Conservation (phyloP, 192 early-diverging fungal species). For the Mortierella hygrophila region DNA sequence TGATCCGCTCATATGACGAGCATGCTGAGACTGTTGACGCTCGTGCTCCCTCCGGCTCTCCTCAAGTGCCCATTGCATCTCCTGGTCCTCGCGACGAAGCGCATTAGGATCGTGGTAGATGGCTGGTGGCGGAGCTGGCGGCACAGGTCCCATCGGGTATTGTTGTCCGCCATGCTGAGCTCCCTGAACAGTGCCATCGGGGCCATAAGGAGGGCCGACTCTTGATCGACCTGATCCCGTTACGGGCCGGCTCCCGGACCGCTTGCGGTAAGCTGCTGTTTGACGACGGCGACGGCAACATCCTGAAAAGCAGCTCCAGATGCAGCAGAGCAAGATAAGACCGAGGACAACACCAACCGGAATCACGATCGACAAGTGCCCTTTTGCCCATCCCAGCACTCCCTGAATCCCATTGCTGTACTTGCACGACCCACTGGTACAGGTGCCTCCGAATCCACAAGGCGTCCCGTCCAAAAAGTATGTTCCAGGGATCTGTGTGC, state of each 20-base stretch:
- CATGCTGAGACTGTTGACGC: background rate
- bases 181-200: constrained; percentile 9
- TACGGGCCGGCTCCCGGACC: background rate
- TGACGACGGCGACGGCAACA: constrained; percentile 10
- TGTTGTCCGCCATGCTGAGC: constrained; percentile 28
- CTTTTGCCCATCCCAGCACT: constrained; percentile 59
- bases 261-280: constrained; percentile 10
- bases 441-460: constrained; percentile 77
- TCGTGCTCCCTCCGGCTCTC: constrained; percentile 38
- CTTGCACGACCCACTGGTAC: constrained; percentile 36
- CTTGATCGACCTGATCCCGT: background rate
- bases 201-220: background rate
- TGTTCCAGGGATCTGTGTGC: constrained; percentile 56
- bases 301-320: constrained; percentile 46
- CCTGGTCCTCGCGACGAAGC: constrained; percentile 20
- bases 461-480: constrained; percentile 79
- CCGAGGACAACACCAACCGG: constrained; percentile 60
- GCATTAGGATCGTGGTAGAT: constrained; percentile 27
- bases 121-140: constrained; percentile 18
- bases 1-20: background rate
- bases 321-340: constrained; percentile 59
- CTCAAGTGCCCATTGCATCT: constrained; percentile 35
- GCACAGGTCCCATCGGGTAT: constrained; percentile 10
- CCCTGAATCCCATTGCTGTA: constrained; percentile 51
- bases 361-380: constrained; percentile 62